Evolutionary conservation across 129 eudicot species (phyloP).

Genomic region (Scalesia atractyloides): DNA sequence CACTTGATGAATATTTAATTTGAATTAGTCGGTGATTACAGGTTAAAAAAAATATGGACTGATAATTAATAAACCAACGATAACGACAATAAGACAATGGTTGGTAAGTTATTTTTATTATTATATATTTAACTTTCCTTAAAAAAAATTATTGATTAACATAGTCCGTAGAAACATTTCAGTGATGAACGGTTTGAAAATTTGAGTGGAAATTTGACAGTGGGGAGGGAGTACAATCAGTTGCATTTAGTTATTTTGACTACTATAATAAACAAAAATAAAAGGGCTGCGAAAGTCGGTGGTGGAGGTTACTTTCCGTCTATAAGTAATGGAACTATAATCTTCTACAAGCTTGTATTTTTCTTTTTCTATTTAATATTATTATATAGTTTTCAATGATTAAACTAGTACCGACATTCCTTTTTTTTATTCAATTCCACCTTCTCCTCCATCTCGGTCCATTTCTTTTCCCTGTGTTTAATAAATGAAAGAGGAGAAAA

Average conservation of each 20-base stretch:
- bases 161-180: background rate
- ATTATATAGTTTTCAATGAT: background rate
- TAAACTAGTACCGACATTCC: slow-evolving; percentile 29
- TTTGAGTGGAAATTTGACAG: background rate
- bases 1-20: background rate
- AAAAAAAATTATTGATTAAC: background rate
- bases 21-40: background rate
- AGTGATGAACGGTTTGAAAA: background rate
- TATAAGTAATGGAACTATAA: slow-evolving; percentile 20
- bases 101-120: background rate
- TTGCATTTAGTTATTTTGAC: slow-evolving; percentile 18
- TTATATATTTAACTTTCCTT: background rate
- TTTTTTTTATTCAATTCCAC: background rate
- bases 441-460: no score
- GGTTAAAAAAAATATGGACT: background rate
- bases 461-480: no score
- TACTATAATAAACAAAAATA: slow-evolving; percentile 5
- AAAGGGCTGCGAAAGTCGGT: slow-evolving; percentile 29
- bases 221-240: background rate
- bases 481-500: no score
- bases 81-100: background rate
- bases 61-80: background rate
- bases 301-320: slow-evolving; percentile 26
- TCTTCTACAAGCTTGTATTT: background rate
- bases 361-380: background rate